Conservation (phyloP, 148 eudicot genomes). For the Chenopodium quinoa region DNA sequence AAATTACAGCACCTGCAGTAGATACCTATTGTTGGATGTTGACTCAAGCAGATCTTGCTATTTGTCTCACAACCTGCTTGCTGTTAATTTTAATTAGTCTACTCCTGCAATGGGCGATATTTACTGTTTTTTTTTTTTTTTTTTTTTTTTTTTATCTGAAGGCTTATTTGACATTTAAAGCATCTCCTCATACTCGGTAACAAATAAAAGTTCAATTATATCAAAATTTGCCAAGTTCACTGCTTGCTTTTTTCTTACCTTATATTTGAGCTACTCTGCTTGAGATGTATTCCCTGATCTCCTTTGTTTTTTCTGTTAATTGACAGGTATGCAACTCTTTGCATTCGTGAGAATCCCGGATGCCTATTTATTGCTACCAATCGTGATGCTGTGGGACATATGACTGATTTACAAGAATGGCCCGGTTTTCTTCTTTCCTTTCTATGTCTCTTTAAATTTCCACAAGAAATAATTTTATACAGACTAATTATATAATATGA, state of each 20-base stretch:
- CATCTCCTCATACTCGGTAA: too few relatives aligned
- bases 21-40: background rate
- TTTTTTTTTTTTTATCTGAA: too few relatives aligned
- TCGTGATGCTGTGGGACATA: slow-evolving; percentile 84
- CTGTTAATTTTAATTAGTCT: background rate
- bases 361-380: slow-evolving; percentile 94
- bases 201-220: background rate
- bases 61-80: background rate
- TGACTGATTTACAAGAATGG: slow-evolving; percentile 96
- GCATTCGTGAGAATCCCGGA: slow-evolving; percentile 94
- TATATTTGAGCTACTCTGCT: background rate
- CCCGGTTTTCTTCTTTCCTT: slow-evolving; percentile 52
- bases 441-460: slow-evolving; percentile 7
- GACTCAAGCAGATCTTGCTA: background rate
- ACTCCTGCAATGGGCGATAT: too few relatives aligned
- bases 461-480: background rate
- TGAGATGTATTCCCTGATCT: slow-evolving; percentile 1
- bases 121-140: too few relatives aligned
- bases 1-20: background rate
- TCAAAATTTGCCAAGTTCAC: background rate
- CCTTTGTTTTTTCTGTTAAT: background rate
- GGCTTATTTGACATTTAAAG: too few relatives aligned
- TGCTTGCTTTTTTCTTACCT: background rate
- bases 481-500: background rate
- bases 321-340: slow-evolving; percentile 86